Evolutionary conservation across 1,284 basidiomycete species (phyloP), one percentile per base, ranked within the genome.

Genomic region (Ustilago loliicola): DNA sequence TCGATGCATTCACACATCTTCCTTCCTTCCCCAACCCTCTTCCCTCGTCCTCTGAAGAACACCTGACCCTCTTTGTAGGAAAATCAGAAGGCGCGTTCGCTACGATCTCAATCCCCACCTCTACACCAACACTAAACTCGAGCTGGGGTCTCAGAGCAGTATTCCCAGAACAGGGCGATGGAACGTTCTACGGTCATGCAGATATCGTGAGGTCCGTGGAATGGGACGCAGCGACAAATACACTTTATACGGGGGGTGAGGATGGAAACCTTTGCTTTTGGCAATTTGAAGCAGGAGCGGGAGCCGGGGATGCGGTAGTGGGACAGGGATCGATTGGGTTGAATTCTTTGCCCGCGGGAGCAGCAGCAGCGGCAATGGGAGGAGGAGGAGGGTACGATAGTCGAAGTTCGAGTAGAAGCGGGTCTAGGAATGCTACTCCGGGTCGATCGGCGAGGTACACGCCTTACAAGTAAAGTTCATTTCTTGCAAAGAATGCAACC

Each of bases 211-310:
- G 82, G 6, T 72, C 68, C 34, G 78, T 79, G 17, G 62, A 72
- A 27, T 81, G 66, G 66, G 78, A 80, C 36, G 19, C 69, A 17
- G 30, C 29, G 4, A 63, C 63, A 3, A 66, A 76, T n/a, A 72
- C 69, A 0, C 61, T 83, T 19, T 78, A 77, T 51, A 79, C 81
- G 0, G 81, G 81, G 9, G 81, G 80, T 3, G 81, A 83, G 48
- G 81, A 83, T 54, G 80, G 79, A 15, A 78, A 70, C n/a, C 58
- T 81, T 1, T 80, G 80, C 55, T 70, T 73, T 40, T 81, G 80
- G 80, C 64, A 72, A 6, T 72, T 74, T 23, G 70, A 38, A 21
- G 27, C 51, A 6, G 38, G 23, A n/a, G 23, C 50, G 9, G 42
- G 30, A 19, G 34, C 5, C 15, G 38, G 47, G 3, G 29, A 53